Conservation (phyloP, 768 basidiomycete species). For the Favolaschia claudopus region DNA sequence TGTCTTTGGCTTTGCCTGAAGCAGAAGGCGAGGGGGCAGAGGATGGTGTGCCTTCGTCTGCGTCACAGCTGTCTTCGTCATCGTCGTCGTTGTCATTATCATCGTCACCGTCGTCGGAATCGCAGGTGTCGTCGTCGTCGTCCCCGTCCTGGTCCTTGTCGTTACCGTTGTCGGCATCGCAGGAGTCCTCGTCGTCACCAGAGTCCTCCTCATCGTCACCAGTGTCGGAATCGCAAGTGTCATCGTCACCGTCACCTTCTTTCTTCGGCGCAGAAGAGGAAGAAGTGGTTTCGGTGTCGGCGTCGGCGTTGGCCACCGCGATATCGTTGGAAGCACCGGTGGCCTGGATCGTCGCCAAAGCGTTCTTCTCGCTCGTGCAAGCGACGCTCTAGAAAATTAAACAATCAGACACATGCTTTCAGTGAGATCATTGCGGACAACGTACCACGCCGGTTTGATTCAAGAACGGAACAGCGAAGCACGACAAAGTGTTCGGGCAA, state of each 20-base stretch:
- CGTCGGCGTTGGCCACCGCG: constrained; percentile 35
- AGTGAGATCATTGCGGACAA: not conserved
- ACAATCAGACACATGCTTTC: not conserved
- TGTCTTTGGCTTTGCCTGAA: not conserved
- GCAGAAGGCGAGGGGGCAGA: constrained; percentile 1
- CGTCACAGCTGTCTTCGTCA: constrained; percentile 18
- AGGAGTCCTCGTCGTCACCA: too few relatives aligned
- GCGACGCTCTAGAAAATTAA: constrained; percentile 45
- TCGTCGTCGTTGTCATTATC: constrained; percentile 8
- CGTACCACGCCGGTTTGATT: constrained; percentile 54
- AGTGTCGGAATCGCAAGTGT: too few relatives aligned
- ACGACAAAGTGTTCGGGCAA: constrained; percentile 47
- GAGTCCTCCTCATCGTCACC: too few relatives aligned
- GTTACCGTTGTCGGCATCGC: too few relatives aligned
- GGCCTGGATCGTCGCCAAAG: constrained; percentile 51
- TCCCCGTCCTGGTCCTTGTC: constrained; percentile 13
- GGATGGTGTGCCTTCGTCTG: constrained; percentile 13
- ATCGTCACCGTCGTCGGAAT: constrained; percentile 3
- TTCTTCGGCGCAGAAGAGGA: not conserved
- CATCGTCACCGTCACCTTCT: not conserved
- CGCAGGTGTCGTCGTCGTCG: constrained; percentile 17
- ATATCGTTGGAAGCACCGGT: constrained; percentile 55
- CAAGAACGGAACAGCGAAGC: constrained; percentile 61
- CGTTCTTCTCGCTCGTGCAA: constrained; percentile 61
- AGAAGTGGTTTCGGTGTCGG: too few relatives aligned